Evolutionary conservation across 305 asterid species (phyloP).

Genomic region (Galium porrigens): DNA sequence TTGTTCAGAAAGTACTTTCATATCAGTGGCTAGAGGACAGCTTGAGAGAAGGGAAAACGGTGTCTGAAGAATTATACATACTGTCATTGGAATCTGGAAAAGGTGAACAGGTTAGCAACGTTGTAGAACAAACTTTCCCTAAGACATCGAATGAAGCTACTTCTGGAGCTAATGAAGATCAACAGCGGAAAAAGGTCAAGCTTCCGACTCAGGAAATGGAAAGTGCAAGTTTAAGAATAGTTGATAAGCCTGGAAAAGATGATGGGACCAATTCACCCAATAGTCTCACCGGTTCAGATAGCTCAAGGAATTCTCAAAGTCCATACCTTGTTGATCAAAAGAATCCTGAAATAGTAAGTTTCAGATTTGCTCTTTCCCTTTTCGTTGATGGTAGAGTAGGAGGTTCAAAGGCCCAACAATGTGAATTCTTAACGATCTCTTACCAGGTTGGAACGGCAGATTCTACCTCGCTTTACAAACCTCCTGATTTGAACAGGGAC

Average conservation of each 20-base stretch:
- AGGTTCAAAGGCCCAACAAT: not conserved
- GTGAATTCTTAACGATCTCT: constrained; percentile 10
- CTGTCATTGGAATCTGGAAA: constrained; percentile 25
- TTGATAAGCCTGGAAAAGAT: constrained; percentile 15
- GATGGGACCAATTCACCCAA: constrained; percentile 21
- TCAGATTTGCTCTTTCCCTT: constrained; percentile 1
- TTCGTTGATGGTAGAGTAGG: not conserved
- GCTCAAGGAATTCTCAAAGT: constrained; percentile 28
- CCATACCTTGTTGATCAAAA: constrained; percentile 23
- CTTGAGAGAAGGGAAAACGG: constrained; percentile 55
- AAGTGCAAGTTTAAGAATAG: constrained; percentile 21
- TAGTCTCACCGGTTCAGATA: constrained; percentile 30
- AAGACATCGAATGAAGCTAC: constrained; percentile 17
- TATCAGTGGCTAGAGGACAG: constrained; percentile 87
- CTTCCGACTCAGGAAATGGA: constrained; percentile 26
- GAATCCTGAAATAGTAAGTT: constrained; percentile 29
- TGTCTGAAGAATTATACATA: constrained; percentile 43
- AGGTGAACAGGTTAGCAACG: constrained; percentile 13
- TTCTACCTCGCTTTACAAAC: constrained; percentile 49
- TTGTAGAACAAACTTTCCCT: constrained; percentile 19
- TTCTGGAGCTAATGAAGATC: constrained; percentile 22
- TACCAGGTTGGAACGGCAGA: constrained; percentile 43
- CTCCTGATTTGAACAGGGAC: constrained; percentile 73
- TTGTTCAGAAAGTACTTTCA: constrained; percentile 44
- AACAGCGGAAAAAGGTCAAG: constrained; percentile 36